phyloP scores from a whole-genome alignment of 140 eudicot species.

The Oenanthe javanica region DNA sequence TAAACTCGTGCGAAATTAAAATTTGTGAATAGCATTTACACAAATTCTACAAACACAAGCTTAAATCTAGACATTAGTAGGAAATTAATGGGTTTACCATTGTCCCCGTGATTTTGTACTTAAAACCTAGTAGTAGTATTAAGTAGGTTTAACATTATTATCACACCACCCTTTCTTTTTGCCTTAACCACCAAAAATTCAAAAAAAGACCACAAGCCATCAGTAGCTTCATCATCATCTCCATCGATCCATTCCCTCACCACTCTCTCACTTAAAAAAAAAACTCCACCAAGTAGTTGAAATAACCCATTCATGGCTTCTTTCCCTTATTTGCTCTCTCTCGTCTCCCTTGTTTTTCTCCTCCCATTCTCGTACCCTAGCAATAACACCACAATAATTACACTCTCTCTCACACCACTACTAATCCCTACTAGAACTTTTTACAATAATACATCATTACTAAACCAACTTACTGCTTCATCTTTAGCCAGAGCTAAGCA shows the following conservation, averaged over 20 bases:
- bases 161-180: not conserved
- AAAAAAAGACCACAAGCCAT: conserved; percentile 5
- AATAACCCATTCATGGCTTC: conserved; percentile 22
- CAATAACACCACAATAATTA: conserved; percentile 12
- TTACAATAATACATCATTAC: conserved; percentile 29
- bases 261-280: no score
- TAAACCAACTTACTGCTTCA: conserved; percentile 37
- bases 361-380: conserved; percentile 20
- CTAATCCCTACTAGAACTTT: conserved; percentile 20
- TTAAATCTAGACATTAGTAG: not conserved
- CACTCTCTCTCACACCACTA: conserved; percentile 31
- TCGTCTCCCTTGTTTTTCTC: conserved; percentile 20
- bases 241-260: not conserved
- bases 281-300: no score
- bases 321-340: conserved; percentile 14
- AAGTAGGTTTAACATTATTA: not conserved
- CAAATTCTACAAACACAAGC: not conserved
- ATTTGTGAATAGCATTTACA: not conserved
- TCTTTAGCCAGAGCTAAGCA: conserved; percentile 58
- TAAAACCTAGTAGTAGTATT: not conserved
- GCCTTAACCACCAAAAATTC: not conserved
- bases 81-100: not conserved
- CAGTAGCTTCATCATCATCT: not conserved
- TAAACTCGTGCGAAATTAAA: not conserved
- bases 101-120: conserved; percentile 2